Base-by-base conservation (phyloP, 2,329 filamentous ascomycete genomes). In the Chaetomiaceae sp. region DNA sequence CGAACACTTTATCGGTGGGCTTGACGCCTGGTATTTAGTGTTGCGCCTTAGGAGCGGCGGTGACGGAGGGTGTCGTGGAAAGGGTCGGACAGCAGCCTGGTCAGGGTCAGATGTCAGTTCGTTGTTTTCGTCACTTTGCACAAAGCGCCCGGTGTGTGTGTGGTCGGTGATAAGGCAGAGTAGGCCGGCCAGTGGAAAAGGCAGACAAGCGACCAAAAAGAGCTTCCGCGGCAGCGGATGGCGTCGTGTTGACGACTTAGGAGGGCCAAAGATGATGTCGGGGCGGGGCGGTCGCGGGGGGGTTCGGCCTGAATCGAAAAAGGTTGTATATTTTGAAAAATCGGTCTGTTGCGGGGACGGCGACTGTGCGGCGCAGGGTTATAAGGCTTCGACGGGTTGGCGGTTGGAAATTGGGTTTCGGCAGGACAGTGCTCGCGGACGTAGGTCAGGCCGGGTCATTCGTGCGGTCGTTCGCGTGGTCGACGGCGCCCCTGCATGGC, bases 91-190 rank as follows among this genome's bases (percentile, higher is more conserved):
- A 61, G 56, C 57, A 66, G 61, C 56, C 64, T 66, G 59, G 51
- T 51, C 38, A 55, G 58, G 55, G 60, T 63, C 58, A 64, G 59
- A 59, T 62, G 64, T 67, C 59, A 67, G 65, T 62, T 49, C 47
- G 46, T 43, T 46, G 55, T 48, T 48, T 54, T 55, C 23, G 57
- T 63, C 57, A 60, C 51, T 43, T 52, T 50, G 54, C 46, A 58
- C 53, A 54, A 37, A 30, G 48, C 18, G 40, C 40, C 44, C 30
- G 34, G 45, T 49, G 48, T 30, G 8, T 43, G 36, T 45, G 38
- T 55, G 42, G 55, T 49, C 53, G 45, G 47, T 46, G 44, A 55
- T 30, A 43, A 57, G 56, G 43, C 44, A 46, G 38, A 48, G 41
- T 10, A 23, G 38, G 41, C 43, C 38, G 46, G 34, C 55, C 34